Percentiles rank a stretch among this genome's conserved stretches.
Evolutionary conservation across 148 eudicot genomes (phyloP).

Genomic region (Rheum nobile): DNA sequence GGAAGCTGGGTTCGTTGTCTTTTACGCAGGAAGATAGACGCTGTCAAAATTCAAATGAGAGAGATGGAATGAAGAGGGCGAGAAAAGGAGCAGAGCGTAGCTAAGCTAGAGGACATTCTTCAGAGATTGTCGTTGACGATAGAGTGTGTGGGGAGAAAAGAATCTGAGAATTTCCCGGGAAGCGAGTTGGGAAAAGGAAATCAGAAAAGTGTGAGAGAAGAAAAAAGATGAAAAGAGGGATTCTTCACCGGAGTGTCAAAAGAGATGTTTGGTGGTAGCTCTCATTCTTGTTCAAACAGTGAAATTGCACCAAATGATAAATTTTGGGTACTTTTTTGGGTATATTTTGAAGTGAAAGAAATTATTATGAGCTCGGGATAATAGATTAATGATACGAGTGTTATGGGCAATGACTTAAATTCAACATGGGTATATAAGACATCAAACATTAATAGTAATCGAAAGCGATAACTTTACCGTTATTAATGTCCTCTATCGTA

Average conservation of each 20-base stretch:
- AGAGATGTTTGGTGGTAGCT: neutral
- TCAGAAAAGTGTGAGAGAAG: neutral
- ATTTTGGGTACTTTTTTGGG: neutral
- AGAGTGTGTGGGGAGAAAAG: neutral
- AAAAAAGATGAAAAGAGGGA: neutral
- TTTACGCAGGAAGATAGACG: neutral
- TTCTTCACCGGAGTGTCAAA: neutral
- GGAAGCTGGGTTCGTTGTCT: slow-evolving; percentile 6
- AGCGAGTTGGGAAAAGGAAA: neutral
- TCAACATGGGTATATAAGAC: too few species aligned
- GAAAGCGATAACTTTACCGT: too few species aligned
- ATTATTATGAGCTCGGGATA: too few species aligned
- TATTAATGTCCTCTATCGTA: too few species aligned
- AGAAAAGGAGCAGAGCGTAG: neutral
- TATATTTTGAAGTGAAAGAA: too few species aligned
- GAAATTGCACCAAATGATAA: neutral
- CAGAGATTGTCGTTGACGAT: slow-evolving; percentile 7
- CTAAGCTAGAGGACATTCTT: neutral
- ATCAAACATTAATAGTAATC: too few species aligned
- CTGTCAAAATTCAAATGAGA: neutral
- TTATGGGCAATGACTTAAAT: too few species aligned
- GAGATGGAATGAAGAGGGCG: neutral
- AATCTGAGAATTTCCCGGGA: slow-evolving; percentile 5
- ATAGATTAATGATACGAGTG: too few species aligned
- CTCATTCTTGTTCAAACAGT: neutral